These are phyloP conservation scores for Porcisia deanei DNA, from an alignment of 208 protist species.

Conservation along the genomic window DNA sequence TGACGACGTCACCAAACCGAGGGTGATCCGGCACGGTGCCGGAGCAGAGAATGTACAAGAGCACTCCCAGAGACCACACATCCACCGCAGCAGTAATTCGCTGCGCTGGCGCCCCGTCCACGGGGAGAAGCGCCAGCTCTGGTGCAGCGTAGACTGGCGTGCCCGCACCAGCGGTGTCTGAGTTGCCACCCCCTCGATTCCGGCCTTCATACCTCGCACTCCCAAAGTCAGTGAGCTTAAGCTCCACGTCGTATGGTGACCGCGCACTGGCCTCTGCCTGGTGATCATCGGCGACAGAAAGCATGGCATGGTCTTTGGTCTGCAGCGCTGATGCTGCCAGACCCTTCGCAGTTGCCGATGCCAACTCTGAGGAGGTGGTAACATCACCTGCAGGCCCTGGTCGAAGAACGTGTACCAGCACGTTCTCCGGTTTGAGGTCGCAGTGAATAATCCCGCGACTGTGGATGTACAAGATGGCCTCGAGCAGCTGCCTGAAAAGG, in stretches of 20 bases:
- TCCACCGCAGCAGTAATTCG: constrained; percentile 42
- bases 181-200: constrained; percentile 8
- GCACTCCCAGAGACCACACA: constrained; percentile 75
- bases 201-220: constrained; percentile 60
- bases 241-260: constrained; percentile 42
- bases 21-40: constrained; percentile 52
- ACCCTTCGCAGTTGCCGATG: background rate
- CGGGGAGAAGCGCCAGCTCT: constrained; percentile 33
- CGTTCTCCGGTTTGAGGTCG: constrained; percentile 97
- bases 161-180: constrained; percentile 23
- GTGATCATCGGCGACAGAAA: constrained; percentile 44
- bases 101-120: constrained; percentile 7
- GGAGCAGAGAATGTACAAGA: constrained; percentile 77
- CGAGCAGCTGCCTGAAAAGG: constrained; percentile 71
- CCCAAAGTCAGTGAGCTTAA: constrained; percentile 85
- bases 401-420: constrained; percentile 64
- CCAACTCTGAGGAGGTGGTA: background rate
- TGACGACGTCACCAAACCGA: constrained; percentile 7
- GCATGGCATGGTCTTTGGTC: background rate
- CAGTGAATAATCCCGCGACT: constrained; percentile 95
- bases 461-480: constrained; percentile 70
- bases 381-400: background rate
- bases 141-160: constrained; percentile 74
- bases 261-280: constrained; percentile 38
- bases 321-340: background rate